Evolutionary conservation across 2,329 filamentous ascomycete species (phyloP).

Genomic region (Ophiostoma novo-ulmi): DNA sequence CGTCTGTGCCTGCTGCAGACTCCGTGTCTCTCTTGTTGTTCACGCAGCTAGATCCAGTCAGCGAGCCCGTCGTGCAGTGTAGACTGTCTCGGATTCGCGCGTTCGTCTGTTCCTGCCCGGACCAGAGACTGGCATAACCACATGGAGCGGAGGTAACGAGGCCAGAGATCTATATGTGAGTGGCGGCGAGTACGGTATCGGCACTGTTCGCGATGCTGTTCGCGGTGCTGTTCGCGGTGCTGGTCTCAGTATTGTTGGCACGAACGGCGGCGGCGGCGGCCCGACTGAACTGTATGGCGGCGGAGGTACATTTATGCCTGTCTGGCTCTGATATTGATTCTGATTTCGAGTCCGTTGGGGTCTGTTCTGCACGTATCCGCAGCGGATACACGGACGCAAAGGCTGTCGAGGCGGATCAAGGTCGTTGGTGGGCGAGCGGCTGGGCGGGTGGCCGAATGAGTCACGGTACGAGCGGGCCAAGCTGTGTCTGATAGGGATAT

Average conservation of each 20-base stretch:
- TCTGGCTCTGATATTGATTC: background rate
- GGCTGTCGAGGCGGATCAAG: too few relatives aligned
- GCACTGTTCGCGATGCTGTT: background rate
- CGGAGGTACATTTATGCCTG: background rate
- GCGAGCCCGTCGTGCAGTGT: background rate
- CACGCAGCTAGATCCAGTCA: background rate
- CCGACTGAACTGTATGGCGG: background rate
- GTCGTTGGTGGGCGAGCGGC: background rate
- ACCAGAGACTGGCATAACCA: too few relatives aligned
- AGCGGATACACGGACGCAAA: background rate
- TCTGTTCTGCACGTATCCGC: background rate
- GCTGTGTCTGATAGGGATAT: too few relatives aligned
- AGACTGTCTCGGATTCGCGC: too few relatives aligned
- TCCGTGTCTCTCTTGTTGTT: background rate
- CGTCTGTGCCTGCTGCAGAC: background rate
- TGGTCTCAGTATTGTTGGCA: background rate
- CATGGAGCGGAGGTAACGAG: too few relatives aligned
- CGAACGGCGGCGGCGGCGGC: background rate
- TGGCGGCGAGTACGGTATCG: too few relatives aligned
- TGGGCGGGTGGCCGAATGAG: too few relatives aligned
- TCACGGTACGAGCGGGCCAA: too few relatives aligned
- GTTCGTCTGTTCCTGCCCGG: background rate
- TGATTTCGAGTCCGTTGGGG: too few relatives aligned
- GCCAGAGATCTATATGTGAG: background rate
- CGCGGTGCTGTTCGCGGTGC: background rate